Evolutionary conservation across 2,329 filamentous ascomycete genomes (phyloP).

Genomic region (Epichloe aotearoae): DNA sequence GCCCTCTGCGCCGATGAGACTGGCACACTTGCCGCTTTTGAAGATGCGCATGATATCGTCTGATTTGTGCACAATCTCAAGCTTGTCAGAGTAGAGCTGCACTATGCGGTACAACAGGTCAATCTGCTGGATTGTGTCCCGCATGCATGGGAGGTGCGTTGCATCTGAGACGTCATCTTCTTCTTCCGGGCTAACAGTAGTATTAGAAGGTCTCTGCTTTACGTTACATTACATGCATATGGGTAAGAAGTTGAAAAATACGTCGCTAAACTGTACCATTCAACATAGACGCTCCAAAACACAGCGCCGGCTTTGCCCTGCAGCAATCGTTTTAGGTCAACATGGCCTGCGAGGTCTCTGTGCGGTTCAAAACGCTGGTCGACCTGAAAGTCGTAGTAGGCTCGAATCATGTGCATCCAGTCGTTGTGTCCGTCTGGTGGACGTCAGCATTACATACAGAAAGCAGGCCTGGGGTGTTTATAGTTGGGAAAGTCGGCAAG

Average conservation of each 20-base stretch:
- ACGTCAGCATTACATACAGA: background rate
- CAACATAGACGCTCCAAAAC: conserved; percentile 83
- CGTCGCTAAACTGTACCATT: background rate
- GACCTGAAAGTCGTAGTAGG: background rate
- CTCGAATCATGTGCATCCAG: background rate
- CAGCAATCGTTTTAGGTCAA: conserved; percentile 65
- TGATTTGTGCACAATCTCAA: conserved; percentile 44
- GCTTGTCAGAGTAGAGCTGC: conserved; percentile 50
- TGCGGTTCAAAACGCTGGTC: background rate
- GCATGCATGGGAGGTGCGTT: conserved; percentile 51
- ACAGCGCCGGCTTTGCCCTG: conserved; percentile 64
- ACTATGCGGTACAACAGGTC: conserved; percentile 57
- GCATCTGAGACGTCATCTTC: conserved; percentile 60
- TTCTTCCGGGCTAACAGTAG: conserved; percentile 52
- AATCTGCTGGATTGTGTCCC: conserved; percentile 35
- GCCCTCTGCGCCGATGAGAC: conserved; percentile 67
- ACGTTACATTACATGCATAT: background rate
- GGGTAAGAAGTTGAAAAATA: background rate
- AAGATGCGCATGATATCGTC: conserved; percentile 52
- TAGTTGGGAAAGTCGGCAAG: background rate
- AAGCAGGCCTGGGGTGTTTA: background rate
- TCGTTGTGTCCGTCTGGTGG: background rate
- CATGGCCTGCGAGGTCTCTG: conserved; percentile 34
- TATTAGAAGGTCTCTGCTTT: background rate
- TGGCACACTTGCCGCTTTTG: conserved; percentile 47